Conservation (phyloP, 2,329 filamentous ascomycete genomes). For the Nigrospora osmanthi region DNA sequence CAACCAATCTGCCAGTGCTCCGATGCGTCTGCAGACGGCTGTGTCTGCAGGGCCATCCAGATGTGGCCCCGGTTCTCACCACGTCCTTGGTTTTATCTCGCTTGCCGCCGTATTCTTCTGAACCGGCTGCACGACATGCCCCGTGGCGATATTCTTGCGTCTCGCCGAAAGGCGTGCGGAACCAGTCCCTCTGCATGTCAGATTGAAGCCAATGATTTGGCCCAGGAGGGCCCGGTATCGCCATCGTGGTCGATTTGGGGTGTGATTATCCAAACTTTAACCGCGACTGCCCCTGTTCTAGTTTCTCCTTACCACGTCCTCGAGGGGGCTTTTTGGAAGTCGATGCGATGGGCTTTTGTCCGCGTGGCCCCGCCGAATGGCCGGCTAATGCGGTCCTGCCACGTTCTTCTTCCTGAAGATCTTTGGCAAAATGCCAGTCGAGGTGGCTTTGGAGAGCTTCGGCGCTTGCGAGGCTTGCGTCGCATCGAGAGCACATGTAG, state of each 20-base stretch:
- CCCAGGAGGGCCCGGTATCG: no score
- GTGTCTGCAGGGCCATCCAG: no score
- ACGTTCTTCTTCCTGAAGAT: slow-evolving; percentile 62
- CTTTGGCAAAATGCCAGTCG: slow-evolving; percentile 92
- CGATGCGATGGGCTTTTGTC: slow-evolving; percentile 25
- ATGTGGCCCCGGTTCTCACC: no score
- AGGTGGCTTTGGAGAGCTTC: slow-evolving; percentile 66
- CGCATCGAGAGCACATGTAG: slow-evolving; percentile 57
- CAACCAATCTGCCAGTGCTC: no score
- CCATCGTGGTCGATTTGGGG: background rate
- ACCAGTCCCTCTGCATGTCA: no score
- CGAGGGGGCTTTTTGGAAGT: slow-evolving; percentile 27
- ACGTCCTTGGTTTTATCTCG: no score
- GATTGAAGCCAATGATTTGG: no score
- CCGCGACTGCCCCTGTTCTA: slow-evolving; percentile 53
- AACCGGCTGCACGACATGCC: no score
- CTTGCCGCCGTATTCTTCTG: no score
- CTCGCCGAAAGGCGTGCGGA: no score
- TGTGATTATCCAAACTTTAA: slow-evolving; percentile 48
- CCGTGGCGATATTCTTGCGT: no score
- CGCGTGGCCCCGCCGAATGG: slow-evolving; percentile 21
- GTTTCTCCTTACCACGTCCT: slow-evolving; percentile 26
- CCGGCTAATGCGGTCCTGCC: slow-evolving; percentile 36
- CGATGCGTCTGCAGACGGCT: no score
- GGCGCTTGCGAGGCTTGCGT: slow-evolving; percentile 45